Evolutionary conservation across 1,284 basidiomycete genomes (phyloP).

Genomic region (Trichosporon asahii): DNA sequence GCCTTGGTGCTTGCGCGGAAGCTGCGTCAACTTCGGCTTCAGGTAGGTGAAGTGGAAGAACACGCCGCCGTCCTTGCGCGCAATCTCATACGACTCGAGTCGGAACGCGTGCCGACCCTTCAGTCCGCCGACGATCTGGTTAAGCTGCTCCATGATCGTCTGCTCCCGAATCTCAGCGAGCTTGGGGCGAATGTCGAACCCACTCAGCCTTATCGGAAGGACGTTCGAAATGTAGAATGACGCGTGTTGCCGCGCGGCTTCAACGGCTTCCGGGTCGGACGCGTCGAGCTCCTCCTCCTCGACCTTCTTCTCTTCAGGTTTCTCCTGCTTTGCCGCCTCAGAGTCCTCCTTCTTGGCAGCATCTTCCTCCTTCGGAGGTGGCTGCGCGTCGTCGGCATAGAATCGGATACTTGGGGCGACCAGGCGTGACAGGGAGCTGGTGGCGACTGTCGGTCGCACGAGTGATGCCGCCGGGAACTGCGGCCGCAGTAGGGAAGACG

Average conservation of each 20-base stretch:
- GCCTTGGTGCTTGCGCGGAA: constrained; percentile 27
- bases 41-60: constrained; percentile 75
- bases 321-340: background rate
- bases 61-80: constrained; percentile 59
- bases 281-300: background rate
- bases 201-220: constrained; percentile 45
- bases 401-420: background rate
- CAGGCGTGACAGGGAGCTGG: background rate
- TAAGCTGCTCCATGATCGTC: constrained; percentile 45
- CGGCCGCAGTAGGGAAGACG: background rate
- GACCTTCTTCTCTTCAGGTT: background rate
- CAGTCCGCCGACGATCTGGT: constrained; percentile 40
- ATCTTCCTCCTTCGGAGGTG: background rate
- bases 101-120: constrained; percentile 38
- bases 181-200: constrained; percentile 44
- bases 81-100: constrained; percentile 49
- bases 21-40: constrained; percentile 35
- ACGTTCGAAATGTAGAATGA: constrained; percentile 53
- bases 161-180: constrained; percentile 41
- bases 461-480: background rate
- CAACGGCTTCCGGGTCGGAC: background rate
- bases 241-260: constrained; percentile 32
- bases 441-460: background rate
- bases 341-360: background rate
- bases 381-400: background rate